Evolutionary conservation across 2,329 filamentous ascomycete genomes (phyloP).

Genomic region (Lasiodiplodia sp.): DNA sequence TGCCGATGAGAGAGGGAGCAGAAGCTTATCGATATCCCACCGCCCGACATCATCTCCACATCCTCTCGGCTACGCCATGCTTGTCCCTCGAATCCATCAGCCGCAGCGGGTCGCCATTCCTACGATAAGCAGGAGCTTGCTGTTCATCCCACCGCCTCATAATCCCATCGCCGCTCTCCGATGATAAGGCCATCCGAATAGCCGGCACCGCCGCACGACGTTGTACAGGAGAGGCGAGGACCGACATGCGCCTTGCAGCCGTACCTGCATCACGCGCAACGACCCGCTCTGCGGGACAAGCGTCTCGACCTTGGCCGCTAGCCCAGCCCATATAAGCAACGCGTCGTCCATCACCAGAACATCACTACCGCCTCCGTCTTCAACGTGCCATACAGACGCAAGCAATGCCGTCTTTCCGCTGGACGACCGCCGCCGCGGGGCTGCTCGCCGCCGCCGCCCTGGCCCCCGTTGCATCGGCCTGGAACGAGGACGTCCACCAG

Average conservation of each 20-base stretch:
- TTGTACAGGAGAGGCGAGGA: background rate
- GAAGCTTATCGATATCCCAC: slow-evolving; percentile 8
- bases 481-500: slow-evolving; percentile 44
- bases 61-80: slow-evolving; percentile 2
- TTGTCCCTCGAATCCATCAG: slow-evolving; percentile 1
- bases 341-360: background rate
- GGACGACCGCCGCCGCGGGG: background rate
- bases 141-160: background rate
- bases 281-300: background rate
- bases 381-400: background rate
- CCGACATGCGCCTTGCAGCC: slow-evolving; percentile 5
- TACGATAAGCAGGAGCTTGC: slow-evolving; percentile 13
- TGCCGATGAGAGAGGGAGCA: background rate
- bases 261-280: slow-evolving; percentile 15
- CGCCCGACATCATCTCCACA: slow-evolving; percentile 12
- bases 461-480: background rate
- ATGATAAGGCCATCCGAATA: slow-evolving; percentile 21
- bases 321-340: slow-evolving; percentile 3
- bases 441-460: background rate
- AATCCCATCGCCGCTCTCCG: slow-evolving; percentile 11
- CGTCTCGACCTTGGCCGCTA: background rate
- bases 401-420: slow-evolving; percentile 1
- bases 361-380: background rate
- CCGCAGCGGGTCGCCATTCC: slow-evolving; percentile 5
- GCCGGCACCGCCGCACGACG: background rate